These are phyloP conservation scores for Pyrenopolyporus hunteri DNA, from an alignment of 495 filamentous ascomycete species.

Conservation along the genomic window DNA sequence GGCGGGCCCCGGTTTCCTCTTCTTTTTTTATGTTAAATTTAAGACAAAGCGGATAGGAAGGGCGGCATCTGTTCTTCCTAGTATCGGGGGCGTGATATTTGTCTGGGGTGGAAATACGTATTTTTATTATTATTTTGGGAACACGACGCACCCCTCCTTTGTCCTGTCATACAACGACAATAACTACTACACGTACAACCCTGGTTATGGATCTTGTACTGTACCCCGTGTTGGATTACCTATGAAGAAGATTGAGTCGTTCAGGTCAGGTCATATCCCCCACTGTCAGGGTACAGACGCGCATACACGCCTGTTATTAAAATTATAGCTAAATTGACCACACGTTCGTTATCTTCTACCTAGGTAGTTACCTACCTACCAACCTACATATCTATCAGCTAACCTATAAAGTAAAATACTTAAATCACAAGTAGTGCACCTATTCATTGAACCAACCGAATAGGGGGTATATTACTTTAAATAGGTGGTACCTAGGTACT, in stretches of 20 bases:
- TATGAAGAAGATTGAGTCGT: too few relatives aligned
- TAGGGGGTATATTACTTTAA: background rate
- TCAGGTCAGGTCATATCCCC: too few relatives aligned
- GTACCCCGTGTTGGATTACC: too few relatives aligned
- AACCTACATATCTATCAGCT: background rate
- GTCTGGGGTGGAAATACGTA: background rate
- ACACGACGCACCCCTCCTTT: background rate
- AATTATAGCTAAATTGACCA: too few relatives aligned
- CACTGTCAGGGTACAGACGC: too few relatives aligned
- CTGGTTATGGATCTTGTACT: too few relatives aligned
- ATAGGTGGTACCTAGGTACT: too few relatives aligned
- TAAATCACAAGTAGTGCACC: too few relatives aligned
- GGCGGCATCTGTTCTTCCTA: slow-evolving; percentile 1
- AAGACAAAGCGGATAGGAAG: slow-evolving; percentile 7
- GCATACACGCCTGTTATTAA: too few relatives aligned
- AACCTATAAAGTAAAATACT: background rate
- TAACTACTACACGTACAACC: background rate
- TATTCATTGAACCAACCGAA: too few relatives aligned
- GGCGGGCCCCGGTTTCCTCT: slow-evolving; percentile 2
- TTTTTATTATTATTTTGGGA: background rate
- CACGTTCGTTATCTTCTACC: background rate
- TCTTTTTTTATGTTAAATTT: slow-evolving; percentile 21
- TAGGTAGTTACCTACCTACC: background rate
- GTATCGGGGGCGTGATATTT: background rate
- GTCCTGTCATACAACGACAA: background rate